Evolutionary conservation across 805 yeast genomes (phyloP).

Genomic region (Lipomyces anomalus): DNA sequence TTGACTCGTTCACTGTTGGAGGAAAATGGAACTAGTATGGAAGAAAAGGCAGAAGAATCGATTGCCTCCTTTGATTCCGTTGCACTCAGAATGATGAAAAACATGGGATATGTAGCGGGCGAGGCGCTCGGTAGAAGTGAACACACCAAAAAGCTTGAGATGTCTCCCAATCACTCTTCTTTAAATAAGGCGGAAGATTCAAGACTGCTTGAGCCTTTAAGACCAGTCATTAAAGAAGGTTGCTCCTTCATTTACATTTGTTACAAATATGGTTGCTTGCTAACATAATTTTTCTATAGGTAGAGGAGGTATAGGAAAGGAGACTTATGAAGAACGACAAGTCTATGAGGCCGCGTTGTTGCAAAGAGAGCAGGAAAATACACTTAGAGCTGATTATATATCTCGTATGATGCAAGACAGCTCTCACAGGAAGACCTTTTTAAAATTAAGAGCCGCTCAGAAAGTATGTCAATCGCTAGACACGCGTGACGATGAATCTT

Average conservation of each 20-base stretch:
- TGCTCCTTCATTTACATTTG: background rate
- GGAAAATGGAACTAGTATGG: conserved; percentile 2
- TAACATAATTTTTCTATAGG: conserved; percentile 2
- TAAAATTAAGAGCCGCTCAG: conserved; percentile 22
- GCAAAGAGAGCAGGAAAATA: too few relatives aligned
- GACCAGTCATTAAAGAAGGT: conserved; percentile 20
- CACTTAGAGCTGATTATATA: too few relatives aligned
- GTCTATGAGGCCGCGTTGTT: conserved; percentile 25
- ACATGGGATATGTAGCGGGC: conserved; percentile 54
- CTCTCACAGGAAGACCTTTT: too few relatives aligned
- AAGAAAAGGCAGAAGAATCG: conserved; percentile 25
- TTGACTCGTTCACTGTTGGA: conserved; percentile 8
- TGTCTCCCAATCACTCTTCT: too few relatives aligned
- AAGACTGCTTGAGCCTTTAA: conserved; percentile 33
- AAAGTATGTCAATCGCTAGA: conserved; percentile 19
- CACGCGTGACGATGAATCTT: conserved; percentile 5
- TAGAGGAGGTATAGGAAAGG: conserved; percentile 28
- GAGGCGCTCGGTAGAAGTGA: conserved; percentile 38
- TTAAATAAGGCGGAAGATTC: too few relatives aligned
- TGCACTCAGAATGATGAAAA: conserved; percentile 46
- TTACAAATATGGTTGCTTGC: background rate
- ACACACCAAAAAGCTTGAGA: conserved; percentile 1
- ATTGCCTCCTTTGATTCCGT: background rate
- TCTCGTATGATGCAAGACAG: too few relatives aligned
- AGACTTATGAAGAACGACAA: conserved; percentile 14